Percentiles rank a stretch among this genome's conserved stretches.
Conservation (phyloP, 305 asterid species). For the Fraxinus sp. region DNA sequence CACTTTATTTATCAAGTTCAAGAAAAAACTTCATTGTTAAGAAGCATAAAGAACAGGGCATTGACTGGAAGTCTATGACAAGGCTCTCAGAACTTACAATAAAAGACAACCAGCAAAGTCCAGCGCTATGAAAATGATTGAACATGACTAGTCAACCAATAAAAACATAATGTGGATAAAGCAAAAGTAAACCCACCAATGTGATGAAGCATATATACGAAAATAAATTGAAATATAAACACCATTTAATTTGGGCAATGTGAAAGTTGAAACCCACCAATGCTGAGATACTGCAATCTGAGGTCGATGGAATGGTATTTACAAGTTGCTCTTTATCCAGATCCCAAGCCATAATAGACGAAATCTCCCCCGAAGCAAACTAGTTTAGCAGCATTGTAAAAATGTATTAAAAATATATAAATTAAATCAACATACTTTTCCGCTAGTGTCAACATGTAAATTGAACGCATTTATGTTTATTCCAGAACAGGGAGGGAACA, state of each 20-base stretch:
- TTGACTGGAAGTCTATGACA: background rate
- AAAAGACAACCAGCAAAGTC: background rate
- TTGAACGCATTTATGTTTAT: background rate
- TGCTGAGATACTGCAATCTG: conserved; percentile 85
- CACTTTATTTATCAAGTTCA: background rate
- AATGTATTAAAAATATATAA: conserved; percentile 14
- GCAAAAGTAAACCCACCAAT: background rate
- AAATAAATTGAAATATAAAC: background rate
- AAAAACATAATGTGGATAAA: background rate
- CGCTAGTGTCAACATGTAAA: background rate
- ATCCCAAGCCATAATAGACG: conserved; percentile 97
- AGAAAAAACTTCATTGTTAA: background rate
- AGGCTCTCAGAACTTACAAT: background rate
- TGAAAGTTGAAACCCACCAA: conserved; percentile 56
- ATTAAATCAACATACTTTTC: background rate
- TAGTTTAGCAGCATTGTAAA: conserved; percentile 30
- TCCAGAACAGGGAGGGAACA: conserved; percentile 17
- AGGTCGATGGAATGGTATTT: conserved; percentile 63
- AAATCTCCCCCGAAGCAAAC: conserved; percentile 89
- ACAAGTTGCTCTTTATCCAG: conserved; percentile 96
- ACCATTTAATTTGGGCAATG: background rate
- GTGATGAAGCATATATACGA: background rate
- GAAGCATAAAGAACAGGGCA: background rate
- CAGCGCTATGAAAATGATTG: background rate
- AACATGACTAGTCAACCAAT: background rate